Evolutionary conservation across 2,329 filamentous ascomycete species (phyloP).

Genomic region (Sporothrix pallida): DNA sequence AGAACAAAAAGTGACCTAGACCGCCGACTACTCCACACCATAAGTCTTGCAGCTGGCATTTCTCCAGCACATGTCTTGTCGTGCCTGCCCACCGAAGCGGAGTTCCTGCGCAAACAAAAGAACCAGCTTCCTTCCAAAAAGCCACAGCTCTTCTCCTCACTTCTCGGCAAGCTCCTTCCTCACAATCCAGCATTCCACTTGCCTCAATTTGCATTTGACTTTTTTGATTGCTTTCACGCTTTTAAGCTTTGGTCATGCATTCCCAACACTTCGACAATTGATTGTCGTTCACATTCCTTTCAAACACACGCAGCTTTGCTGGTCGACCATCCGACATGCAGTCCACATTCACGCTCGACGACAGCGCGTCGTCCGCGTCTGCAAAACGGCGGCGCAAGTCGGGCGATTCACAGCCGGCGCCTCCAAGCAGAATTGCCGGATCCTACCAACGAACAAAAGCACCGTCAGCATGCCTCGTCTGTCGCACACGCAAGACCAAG

Average conservation of each 20-base stretch:
- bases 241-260: background rate
- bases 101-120: background rate
- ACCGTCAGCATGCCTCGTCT: slow-evolving; percentile 48
- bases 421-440: slow-evolving; percentile 25
- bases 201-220: background rate
- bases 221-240: background rate
- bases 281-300: background rate
- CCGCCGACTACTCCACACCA: background rate
- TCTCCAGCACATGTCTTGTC: too few relatives aligned
- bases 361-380: background rate
- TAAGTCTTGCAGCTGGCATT: background rate
- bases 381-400: slow-evolving; percentile 25
- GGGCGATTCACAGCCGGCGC: background rate
- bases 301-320: background rate
- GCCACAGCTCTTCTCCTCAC: background rate
- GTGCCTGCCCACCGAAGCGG: background rate
- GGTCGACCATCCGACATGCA: background rate
- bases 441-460: slow-evolving; percentile 43
- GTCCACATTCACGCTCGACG: slow-evolving; percentile 16
- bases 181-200: too few relatives aligned
- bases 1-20: background rate
- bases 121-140: background rate
- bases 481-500: slow-evolving; percentile 51
- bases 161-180: background rate
- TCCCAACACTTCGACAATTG: background rate